Evolutionary conservation across 192 early-diverging fungal species (phyloP), one percentile per base, ranked within the genome.

Genomic region (Backusella liffmaniae): DNA sequence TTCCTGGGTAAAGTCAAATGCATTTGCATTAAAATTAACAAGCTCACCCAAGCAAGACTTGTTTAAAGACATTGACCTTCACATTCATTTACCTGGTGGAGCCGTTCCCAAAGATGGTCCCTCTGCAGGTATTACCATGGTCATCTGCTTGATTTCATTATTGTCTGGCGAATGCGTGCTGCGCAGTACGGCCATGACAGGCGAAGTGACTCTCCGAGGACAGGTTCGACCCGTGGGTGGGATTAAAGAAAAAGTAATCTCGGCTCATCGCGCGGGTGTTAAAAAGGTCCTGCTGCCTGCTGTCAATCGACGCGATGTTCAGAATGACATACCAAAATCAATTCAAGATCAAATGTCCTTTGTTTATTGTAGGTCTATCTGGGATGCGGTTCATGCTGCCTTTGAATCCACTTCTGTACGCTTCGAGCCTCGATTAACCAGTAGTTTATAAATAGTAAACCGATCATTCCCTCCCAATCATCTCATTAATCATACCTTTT

Each of bases 81-180:
- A 96, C 78, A 89, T 96, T 29, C 95, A 96, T 76, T 85, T 96
- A 73, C 95, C 95, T 4, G 87, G 87, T 8, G 95, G 95, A 29
- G 91, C 93, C 9, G 89, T 87, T 2, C 91, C 91, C 7, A 96
- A 96, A 79, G 94, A 96, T 84, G 95, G 95, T 0, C 93, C 92
- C 42, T 92, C 86, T 4, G 84, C 86, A 6, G 86, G 89, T 39
- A 73, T 23, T 15, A 87, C 95, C 0, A 88, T 96, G 68, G 88
- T 89, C 13, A 93, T 90, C 41, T 86, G 93, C 1, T 79, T 96
- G 16, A 88, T 96, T 1, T 95, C 94, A 9, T 82, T 96, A 71
- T 88, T 93, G 72, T 86, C 86, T 2, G 84, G 83, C 51, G 70
- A 79, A 49, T 76, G 82, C 29, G 90, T 95, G 1, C 83, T 80